Conservation (phyloP, 352 stramenopile species). For the Achlya hypogyna region DNA sequence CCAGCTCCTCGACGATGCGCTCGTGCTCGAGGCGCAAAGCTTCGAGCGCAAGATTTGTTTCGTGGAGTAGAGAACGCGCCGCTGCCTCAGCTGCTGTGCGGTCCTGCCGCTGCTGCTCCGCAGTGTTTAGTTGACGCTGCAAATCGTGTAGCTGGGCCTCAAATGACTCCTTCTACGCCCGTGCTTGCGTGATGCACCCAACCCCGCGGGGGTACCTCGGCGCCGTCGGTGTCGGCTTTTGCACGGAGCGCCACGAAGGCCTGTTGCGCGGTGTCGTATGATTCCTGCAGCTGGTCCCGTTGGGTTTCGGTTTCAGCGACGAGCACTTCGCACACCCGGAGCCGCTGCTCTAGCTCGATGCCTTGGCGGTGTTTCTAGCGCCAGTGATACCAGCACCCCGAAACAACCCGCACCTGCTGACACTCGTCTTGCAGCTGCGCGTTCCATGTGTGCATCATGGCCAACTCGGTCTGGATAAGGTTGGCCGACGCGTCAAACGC, state of each 20-base stretch:
- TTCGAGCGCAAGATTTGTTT: no score
- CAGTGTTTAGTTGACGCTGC: no score
- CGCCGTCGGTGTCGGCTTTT: not conserved
- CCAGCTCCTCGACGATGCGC: no score
- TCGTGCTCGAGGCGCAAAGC: no score
- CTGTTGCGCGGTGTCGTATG: not conserved
- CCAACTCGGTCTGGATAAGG: constrained; percentile 32
- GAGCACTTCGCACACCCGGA: not conserved
- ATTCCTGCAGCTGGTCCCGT: not conserved
- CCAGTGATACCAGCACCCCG: not conserved
- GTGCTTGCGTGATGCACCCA: no score
- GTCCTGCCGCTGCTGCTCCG: no score
- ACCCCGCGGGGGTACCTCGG: no score
- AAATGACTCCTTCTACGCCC: no score
- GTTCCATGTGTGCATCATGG: constrained; percentile 27
- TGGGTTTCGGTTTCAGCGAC: not conserved
- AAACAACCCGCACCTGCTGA: not conserved
- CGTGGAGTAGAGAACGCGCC: no score
- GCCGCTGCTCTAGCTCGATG: constrained; percentile 9
- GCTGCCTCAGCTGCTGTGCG: no score
- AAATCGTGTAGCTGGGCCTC: no score
- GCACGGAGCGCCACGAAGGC: not conserved
- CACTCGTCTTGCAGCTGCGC: constrained; percentile 17
- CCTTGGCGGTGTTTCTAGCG: not conserved
- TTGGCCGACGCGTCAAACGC: constrained; percentile 28